Base-by-base conservation (phyloP, 352 stramenopile species). In the Pythium dissotocum region DNA sequence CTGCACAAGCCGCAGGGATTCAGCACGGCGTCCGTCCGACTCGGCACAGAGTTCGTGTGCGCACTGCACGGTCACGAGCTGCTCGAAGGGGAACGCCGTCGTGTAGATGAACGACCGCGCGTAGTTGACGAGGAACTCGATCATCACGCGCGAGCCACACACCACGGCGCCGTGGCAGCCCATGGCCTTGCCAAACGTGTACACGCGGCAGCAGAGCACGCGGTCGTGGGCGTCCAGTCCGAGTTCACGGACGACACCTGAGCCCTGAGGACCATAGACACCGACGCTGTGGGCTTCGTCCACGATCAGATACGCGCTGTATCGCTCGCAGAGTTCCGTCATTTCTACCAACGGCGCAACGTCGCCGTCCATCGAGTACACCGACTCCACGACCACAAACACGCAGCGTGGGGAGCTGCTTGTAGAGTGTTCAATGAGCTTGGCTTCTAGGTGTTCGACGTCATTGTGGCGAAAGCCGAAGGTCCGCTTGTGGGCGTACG, bases 301-400 rank as follows among this genome's bases (percentile, higher is more conserved):
- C 0, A 99, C 91, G 67, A 99, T 93, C 6, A 99, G 70, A 58
- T 79, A 88, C 16, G 97, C 95, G 4, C 88, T 80, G 57, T 86
- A 88, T 6, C 80, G 67, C 12, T 87, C 76, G 69, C 88, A 97
- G 18, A 98, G 70, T 44, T 85, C 75, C 0, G 81, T 75, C 65
- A 99, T 91, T 8, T 91, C 79, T 21, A 73, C 53, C 32, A 99
- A 78, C 14, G 96, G 94, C 52, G 95, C 95, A 26, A 97, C 77
- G 75, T 99, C 96, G 14, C 97, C 97, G 82, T 99, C 97, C 97
- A 99, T 99, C 35, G 92, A 98, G 73, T 99, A 99, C 1, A 99
- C 83, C 61, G 92, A 98, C 80, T 99, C 97, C 24, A 99, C 93
- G n/a, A 98, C 90, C 30, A 99, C 89, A 54, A 99, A 90, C 40